These are phyloP conservation scores for Trametes polyzona DNA, from an alignment of 1,284 basidiomycete species.

Conservation along the genomic window DNA sequence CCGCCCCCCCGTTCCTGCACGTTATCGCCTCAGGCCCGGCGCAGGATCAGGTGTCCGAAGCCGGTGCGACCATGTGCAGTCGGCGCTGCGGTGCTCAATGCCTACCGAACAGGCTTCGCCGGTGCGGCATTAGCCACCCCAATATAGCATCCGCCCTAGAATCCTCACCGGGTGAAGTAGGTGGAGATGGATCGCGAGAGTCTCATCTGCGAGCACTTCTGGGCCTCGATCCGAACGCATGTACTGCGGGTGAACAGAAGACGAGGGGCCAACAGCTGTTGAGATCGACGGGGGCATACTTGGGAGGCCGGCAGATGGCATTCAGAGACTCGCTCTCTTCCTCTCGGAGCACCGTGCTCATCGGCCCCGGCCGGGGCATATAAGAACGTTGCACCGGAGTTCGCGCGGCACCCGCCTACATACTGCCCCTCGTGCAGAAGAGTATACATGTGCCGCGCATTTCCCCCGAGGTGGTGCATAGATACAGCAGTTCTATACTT, in stretches of 20 bases:
- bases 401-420: neutral
- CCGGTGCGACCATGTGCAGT: conserved; percentile 7
- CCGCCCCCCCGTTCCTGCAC: neutral
- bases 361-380: neutral
- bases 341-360: neutral
- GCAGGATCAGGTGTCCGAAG: conserved; percentile 1
- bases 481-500: conserved; percentile 8
- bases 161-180: neutral
- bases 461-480: too few relatives aligned
- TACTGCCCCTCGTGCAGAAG: neutral
- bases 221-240: neutral
- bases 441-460: neutral
- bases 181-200: neutral
- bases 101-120: neutral
- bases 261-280: too few relatives aligned
- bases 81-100: neutral
- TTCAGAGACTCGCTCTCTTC: too few relatives aligned
- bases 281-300: too few relatives aligned
- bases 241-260: too few relatives aligned
- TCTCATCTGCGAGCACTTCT: neutral
- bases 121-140: neutral
- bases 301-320: too few relatives aligned
- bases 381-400: neutral
- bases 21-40: neutral
- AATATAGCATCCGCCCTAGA: neutral